phyloP scores from a whole-genome alignment of 805 yeast species.

The Ogataea pini region DNA sequence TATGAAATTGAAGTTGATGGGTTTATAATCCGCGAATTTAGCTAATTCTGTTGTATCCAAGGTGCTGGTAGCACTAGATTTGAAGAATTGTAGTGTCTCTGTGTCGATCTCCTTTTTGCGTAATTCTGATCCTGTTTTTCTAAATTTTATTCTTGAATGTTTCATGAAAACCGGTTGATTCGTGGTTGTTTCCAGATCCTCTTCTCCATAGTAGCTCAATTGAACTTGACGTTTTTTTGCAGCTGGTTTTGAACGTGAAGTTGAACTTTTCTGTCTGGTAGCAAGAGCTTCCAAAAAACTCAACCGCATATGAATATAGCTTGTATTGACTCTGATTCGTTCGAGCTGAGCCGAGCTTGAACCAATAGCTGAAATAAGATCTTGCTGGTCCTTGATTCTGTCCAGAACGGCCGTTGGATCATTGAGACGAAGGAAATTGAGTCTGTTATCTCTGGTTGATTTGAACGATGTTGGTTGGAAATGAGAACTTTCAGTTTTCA shows the following conservation, averaged over 20 bases:
- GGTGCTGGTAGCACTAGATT: background rate
- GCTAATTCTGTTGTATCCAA: background rate
- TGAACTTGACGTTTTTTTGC: slow-evolving; percentile 13
- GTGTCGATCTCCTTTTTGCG: background rate
- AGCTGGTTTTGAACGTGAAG: background rate
- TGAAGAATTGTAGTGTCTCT: slow-evolving; percentile 6
- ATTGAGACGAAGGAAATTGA: slow-evolving; percentile 24
- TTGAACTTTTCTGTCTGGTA: too few relatives aligned
- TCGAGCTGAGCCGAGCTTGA: slow-evolving; percentile 1
- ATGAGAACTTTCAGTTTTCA: background rate
- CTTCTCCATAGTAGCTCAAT: slow-evolving; percentile 24
- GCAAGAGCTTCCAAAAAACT: background rate
- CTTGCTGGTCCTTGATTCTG: slow-evolving; percentile 16
- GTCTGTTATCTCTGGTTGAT: slow-evolving; percentile 20
- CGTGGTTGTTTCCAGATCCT: slow-evolving; percentile 1
- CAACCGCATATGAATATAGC: slow-evolving; percentile 1
- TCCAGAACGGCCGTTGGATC: slow-evolving; percentile 15
- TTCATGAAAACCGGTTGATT: slow-evolving; percentile 12
- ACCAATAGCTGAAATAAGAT: slow-evolving; percentile 2
- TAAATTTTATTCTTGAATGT: slow-evolving; percentile 11
- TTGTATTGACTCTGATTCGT: slow-evolving; percentile 3
- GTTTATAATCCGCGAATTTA: background rate
- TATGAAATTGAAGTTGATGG: background rate
- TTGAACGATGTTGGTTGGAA: slow-evolving; percentile 21
- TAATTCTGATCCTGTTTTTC: slow-evolving; percentile 5